Base-by-base conservation (phyloP, 441 rosid genomes). In the Brassica balearica region DNA sequence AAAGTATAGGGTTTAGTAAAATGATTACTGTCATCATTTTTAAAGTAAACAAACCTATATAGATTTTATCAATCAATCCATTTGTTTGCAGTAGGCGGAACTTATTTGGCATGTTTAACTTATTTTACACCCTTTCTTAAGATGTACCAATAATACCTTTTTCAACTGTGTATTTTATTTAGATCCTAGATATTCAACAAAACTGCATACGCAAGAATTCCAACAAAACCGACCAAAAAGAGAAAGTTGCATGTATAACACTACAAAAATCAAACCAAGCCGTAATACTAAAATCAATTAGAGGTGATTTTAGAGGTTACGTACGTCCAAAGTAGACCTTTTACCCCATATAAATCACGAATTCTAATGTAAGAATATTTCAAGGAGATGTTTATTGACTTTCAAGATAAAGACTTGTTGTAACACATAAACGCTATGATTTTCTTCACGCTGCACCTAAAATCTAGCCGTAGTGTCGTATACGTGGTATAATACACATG, bases 271-370 rank as follows among this genome's bases (percentile, higher is more conserved):
- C 79, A 74, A 80, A 74, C 65, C 65, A 74, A 74, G 72, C 79
- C 76, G 82, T 74, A 69, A 74, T 74, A 60, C 15, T 43, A 56
- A 11, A 55, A 72, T 43, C 65, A 59, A 17, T 27, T 19, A 27
- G 61, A 61, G 53, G 60, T 73, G 59, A 15, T 53, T 15, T 15
- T 48, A 53, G 59, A 53, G 59, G 59, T 19, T 56, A 56, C 62
- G 62, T 55, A 79, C 71, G 67, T 73, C 64, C 70, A 79, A 79
- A 51, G 74, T 62, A 65, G 82, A 62, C 74, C 82, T 61, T 72
- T 61, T 8, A 60, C 25, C 20, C 9, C 53, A 59, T 29, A 19
- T 48, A 20, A 55, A 51, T 60, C 19, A 69, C 53, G 53, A 56
- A 55, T 36, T 41, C 60, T 74, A 43, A 56, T 64, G 61, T 55